Evolutionary conservation across 2,329 filamentous ascomycete genomes (phyloP).

Genomic region (Massarina eburnea): DNA sequence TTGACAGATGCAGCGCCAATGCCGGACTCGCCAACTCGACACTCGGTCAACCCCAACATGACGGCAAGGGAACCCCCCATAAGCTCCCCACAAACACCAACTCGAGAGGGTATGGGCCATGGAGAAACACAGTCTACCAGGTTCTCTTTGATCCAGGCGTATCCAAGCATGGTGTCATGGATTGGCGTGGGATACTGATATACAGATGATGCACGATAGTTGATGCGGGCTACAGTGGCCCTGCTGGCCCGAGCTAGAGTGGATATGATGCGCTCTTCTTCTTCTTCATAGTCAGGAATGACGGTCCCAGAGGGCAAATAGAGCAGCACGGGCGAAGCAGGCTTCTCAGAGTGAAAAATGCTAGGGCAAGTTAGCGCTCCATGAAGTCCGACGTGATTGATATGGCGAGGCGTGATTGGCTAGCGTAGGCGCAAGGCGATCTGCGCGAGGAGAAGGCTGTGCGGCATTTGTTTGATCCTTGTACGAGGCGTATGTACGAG

Average conservation of each 20-base stretch:
- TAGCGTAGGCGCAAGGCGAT: background rate
- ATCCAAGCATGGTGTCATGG: slow-evolving; percentile 51
- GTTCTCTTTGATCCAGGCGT: slow-evolving; percentile 51
- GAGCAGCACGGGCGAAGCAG: slow-evolving; percentile 39
- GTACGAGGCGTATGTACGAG: too few species aligned
- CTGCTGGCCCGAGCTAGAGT: slow-evolving; percentile 40
- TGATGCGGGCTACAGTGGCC: slow-evolving; percentile 47
- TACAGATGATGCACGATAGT: slow-evolving; percentile 45
- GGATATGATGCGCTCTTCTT: slow-evolving; percentile 36
- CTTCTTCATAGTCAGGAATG: slow-evolving; percentile 19
- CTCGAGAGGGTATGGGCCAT: slow-evolving; percentile 27
- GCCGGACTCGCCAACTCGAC: slow-evolving; percentile 41
- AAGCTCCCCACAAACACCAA: slow-evolving; percentile 52
- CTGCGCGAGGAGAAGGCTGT: background rate
- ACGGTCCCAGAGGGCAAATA: slow-evolving; percentile 50
- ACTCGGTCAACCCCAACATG: slow-evolving; percentile 55
- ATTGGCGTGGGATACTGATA: slow-evolving; percentile 49
- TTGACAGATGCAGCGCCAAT: slow-evolving; percentile 51
- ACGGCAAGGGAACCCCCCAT: slow-evolving; percentile 52
- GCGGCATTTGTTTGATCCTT: background rate
- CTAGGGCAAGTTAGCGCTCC: slow-evolving; percentile 22
- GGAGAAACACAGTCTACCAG: slow-evolving; percentile 26
- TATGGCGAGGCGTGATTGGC: background rate
- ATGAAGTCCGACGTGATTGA: slow-evolving; percentile 2
- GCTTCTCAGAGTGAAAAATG: slow-evolving; percentile 34